Conservation (phyloP, 176 grass and related monocot genomes). For the Carex cristatella region DNA sequence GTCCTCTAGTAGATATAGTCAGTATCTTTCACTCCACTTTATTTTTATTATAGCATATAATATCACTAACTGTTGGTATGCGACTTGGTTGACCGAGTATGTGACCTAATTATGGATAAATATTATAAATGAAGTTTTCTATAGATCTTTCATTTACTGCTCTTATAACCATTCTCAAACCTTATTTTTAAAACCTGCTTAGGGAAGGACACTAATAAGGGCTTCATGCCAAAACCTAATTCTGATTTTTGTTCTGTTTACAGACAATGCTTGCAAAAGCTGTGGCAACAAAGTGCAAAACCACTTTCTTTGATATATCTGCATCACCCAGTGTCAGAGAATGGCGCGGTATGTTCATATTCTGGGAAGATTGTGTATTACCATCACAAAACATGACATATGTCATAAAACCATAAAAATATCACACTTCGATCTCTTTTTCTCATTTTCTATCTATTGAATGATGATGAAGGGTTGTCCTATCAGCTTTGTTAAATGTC, state of each 20-base stretch:
- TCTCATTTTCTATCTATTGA: not conserved
- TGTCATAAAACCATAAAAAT: not conserved
- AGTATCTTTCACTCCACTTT: not conserved
- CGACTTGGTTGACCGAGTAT: not conserved
- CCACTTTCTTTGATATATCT: slow-evolving; percentile 96
- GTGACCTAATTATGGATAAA: not conserved
- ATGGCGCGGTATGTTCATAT: slow-evolving; percentile 56
- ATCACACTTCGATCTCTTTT: too few relatives aligned
- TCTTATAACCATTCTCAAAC: not conserved
- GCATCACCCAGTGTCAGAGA: slow-evolving; percentile 94
- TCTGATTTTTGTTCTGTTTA: slow-evolving; percentile 5
- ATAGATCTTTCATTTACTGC: not conserved
- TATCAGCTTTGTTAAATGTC: not conserved
- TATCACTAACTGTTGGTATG: not conserved
- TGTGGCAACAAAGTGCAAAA: slow-evolving; percentile 88
- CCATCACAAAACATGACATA: not conserved
- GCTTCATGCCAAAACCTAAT: not conserved
- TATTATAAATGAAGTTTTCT: too few relatives aligned
- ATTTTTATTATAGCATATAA: not conserved
- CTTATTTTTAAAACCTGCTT: not conserved
- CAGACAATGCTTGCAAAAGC: slow-evolving; percentile 98
- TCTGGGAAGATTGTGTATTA: not conserved
- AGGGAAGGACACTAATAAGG: not conserved
- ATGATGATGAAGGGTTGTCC: not conserved
- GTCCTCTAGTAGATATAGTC: too few relatives aligned